phyloP scores from a whole-genome alignment of 2,329 filamentous ascomycete genomes.

The Botryotinia narcissicola region DNA sequence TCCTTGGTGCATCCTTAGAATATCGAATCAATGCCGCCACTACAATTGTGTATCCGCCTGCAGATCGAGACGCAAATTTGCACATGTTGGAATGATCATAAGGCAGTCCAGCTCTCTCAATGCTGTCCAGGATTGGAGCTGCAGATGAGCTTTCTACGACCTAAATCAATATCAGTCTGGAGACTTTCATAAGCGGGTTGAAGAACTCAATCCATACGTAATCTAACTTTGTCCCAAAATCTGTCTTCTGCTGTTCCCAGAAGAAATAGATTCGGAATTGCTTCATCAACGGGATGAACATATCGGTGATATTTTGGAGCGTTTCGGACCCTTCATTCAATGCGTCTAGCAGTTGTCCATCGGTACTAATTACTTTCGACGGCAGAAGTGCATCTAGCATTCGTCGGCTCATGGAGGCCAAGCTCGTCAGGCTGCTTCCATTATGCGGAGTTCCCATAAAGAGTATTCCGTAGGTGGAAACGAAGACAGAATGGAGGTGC shows the following conservation, averaged over 20 bases:
- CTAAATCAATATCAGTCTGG: too few species aligned
- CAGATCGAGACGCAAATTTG: background rate
- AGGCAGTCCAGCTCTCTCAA: background rate
- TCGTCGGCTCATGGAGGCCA: background rate
- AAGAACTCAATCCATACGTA: too few species aligned
- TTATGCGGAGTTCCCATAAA: conserved; percentile 3
- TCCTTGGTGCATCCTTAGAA: conserved; percentile 1
- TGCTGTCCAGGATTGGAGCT: background rate
- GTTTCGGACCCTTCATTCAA: background rate
- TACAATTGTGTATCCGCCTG: background rate
- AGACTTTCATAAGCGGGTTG: too few species aligned
- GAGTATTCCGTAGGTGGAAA: background rate
- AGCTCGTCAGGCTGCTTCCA: background rate
- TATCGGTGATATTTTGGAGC: background rate
- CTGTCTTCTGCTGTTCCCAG: background rate
- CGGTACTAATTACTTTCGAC: background rate
- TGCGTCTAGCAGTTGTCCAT: background rate
- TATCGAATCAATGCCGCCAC: background rate
- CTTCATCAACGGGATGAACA: conserved; percentile 1
- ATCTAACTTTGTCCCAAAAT: background rate
- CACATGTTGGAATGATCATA: conserved; percentile 8
- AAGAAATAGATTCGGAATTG: conserved; percentile 4
- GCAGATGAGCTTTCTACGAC: conserved; percentile 3
- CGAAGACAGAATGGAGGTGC: background rate
- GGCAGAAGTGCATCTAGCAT: background rate